These are phyloP conservation scores for Yamadazyma ubonensis DNA, from an alignment of 805 yeast species.

Conservation along the genomic window DNA sequence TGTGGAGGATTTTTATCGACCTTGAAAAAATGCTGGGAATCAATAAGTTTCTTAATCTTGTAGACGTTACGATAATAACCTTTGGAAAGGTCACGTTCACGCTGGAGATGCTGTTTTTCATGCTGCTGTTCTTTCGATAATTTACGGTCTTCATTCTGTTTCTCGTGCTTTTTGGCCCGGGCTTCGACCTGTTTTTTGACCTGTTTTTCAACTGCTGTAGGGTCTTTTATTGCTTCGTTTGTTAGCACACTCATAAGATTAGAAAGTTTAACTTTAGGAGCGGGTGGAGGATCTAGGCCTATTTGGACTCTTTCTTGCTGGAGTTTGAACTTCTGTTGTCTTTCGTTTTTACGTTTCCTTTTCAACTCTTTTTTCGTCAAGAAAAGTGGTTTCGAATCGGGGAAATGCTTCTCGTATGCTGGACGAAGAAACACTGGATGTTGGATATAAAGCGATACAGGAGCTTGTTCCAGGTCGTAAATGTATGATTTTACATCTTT, in stretches of 20 bases:
- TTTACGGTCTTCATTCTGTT: conserved; percentile 60
- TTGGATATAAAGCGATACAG: conserved; percentile 70
- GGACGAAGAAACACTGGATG: conserved; percentile 73
- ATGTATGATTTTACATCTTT: conserved; percentile 24
- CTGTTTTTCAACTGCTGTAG: conserved; percentile 76
- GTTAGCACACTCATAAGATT: conserved; percentile 87
- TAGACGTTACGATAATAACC: conserved; percentile 64
- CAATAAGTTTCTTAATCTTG: conserved; percentile 49
- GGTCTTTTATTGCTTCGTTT: conserved; percentile 81
- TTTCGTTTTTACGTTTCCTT: conserved; percentile 65
- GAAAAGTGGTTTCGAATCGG: conserved; percentile 46
- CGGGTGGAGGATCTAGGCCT: conserved; percentile 85
- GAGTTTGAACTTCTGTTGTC: conserved; percentile 63
- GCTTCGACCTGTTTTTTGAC: conserved; percentile 69
- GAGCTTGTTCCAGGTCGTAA: conserved; percentile 40
- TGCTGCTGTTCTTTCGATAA: conserved; percentile 56
- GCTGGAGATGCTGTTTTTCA: conserved; percentile 45
- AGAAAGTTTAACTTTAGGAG: conserved; percentile 80
- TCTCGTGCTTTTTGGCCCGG: conserved; percentile 57
- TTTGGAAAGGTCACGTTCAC: conserved; percentile 46
- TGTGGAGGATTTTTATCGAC: conserved; percentile 82
- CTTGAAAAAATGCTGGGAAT: conserved; percentile 69
- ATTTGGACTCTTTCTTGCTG: conserved; percentile 73
- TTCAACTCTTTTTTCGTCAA: conserved; percentile 78
- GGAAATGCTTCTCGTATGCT: conserved; percentile 52